Evolutionary conservation across 345 rosid species (phyloP), one percentile per base, ranked within the genome.

Genomic region (Eucalyptus cloeziana): DNA sequence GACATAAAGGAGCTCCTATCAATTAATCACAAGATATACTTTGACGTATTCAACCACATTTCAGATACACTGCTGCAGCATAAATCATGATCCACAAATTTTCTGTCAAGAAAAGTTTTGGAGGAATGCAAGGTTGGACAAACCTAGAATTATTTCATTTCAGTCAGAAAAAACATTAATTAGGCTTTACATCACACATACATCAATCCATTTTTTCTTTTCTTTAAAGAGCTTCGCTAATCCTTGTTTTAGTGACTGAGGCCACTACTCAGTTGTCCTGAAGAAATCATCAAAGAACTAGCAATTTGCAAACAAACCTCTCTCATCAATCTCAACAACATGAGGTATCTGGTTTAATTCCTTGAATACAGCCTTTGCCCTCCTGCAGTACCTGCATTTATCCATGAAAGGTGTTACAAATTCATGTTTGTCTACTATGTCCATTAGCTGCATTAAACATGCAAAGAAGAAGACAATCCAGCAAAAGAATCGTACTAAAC

Each of bases 321-420:
- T 96, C 88, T 96, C 92, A 87, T 97, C 96, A 88, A 97, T 97
- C 95, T 97, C 99, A 15, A 97, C 93, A 87, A 97, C 96, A 91
- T 94, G 89, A 10, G 99, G 98, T 86, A 86, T 91, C 90, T 93
- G 92, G 87, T 95, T 91, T 91, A 97, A 91, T 93, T 96, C 97
- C 86, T 92, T 93, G 94, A 97, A 96, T 50, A 96, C 96, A 91
- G 95, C 93, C 91, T 97, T 97, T 10, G 98, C 98, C 93, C 87
- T 95, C 91, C 87, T 94, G 94, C 98, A 97, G 88, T 94, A 96
- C 90, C 99, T 97, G 93, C 92, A 90, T n/a, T 33, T 85, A 85
- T n/a, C 50, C 50, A 47, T 47, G 54, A 85, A 49, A 85, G 86
- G 83, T 71, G 45, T 71, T 71, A 71, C 45, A 71, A 19, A 37